These are phyloP conservation scores for Mucor sp. DNA, from an alignment of 371 early-diverging fungal genomes.

Conservation along the genomic window DNA sequence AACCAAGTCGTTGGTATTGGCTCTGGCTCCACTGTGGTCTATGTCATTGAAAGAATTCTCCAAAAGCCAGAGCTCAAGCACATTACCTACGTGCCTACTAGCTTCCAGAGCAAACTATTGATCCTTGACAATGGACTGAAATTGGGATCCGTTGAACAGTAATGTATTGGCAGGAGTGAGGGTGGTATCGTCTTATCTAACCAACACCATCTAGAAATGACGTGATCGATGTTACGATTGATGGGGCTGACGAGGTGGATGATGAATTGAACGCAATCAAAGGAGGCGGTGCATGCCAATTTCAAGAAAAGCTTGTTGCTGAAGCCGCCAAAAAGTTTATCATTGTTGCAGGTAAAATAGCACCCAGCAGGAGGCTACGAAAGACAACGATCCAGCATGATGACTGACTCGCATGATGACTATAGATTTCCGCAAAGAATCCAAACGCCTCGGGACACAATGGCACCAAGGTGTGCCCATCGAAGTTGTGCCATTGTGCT, in stretches of 20 bases:
- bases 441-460: constrained; percentile 71
- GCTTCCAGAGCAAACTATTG: constrained; percentile 83
- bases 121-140: constrained; percentile 71
- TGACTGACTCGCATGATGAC: neutral
- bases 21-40: constrained; percentile 89
- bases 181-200: neutral
- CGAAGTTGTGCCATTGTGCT: constrained; percentile 85
- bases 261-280: constrained; percentile 83
- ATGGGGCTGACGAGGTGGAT: constrained; percentile 94
- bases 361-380: no score
- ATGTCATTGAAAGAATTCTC: constrained; percentile 77
- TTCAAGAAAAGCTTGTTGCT: constrained; percentile 93
- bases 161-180: constrained; percentile 7
- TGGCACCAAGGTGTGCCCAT: constrained; percentile 88
- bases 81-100: constrained; percentile 84
- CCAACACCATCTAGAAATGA: constrained; percentile 28
- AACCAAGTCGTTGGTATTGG: constrained; percentile 86
- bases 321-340: constrained; percentile 79
- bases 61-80: constrained; percentile 64
- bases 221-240: constrained; percentile 88
- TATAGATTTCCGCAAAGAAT: constrained; percentile 80
- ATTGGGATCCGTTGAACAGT: constrained; percentile 65
- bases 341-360: constrained; percentile 70
- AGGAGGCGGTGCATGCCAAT: constrained; percentile 93
- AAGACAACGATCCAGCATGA: neutral